These are phyloP conservation scores for Chaetomium strumarium DNA, from an alignment of 2,329 filamentous ascomycete genomes.

Conservation along the genomic window DNA sequence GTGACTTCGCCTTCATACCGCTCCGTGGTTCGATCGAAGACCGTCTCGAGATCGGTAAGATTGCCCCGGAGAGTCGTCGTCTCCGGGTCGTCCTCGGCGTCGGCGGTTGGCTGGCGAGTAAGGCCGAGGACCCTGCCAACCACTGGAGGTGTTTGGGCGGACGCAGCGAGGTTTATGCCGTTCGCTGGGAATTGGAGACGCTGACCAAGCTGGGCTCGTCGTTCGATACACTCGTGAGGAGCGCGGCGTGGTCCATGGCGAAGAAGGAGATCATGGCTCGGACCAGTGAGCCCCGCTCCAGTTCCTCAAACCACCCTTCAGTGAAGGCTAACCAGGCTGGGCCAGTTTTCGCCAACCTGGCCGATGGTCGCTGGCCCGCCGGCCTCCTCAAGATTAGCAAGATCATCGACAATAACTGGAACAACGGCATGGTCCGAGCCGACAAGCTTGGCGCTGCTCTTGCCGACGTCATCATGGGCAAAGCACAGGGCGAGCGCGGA, in stretches of 20 bases:
- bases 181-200: conserved; percentile 77
- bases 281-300: conserved; percentile 38
- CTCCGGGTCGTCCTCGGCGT: conserved; percentile 79
- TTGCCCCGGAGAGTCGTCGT: conserved; percentile 55
- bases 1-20: conserved; percentile 82
- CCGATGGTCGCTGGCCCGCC: conserved; percentile 55
- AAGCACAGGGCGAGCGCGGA: conserved; percentile 74
- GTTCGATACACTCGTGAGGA: conserved; percentile 71
- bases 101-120: conserved; percentile 71
- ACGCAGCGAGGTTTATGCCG: conserved; percentile 70
- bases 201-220: conserved; percentile 72
- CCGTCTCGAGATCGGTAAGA: conserved; percentile 43
- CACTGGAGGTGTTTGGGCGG: conserved; percentile 74
- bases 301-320: conserved; percentile 1
- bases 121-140: conserved; percentile 60
- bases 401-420: conserved; percentile 78
- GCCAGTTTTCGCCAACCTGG: conserved; percentile 51
- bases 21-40: conserved; percentile 47
- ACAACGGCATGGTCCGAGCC: conserved; percentile 65
- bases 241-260: conserved; percentile 72
- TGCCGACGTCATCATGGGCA: conserved; percentile 76
- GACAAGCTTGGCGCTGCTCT: conserved; percentile 68
- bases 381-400: conserved; percentile 62
- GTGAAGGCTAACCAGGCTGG: conserved; percentile 18
- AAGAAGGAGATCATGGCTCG: conserved; percentile 43